Conservation (phyloP, 192 early-diverging fungal genomes). For the Backusella westeae region DNA sequence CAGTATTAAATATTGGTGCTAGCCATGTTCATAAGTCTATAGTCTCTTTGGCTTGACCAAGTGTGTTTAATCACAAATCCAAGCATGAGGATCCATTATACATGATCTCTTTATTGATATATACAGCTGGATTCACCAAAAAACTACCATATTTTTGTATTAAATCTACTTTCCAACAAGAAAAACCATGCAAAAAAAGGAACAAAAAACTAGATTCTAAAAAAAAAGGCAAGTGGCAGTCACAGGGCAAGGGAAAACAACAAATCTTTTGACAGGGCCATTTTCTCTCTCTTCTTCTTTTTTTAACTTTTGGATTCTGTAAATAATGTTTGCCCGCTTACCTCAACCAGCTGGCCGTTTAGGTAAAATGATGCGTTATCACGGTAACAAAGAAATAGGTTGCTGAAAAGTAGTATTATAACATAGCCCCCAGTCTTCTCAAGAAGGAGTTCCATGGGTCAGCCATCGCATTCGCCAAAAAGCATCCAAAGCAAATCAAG, state of each 20-base stretch:
- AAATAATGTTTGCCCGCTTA: constrained; percentile 8
- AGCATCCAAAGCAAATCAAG: constrained; percentile 41
- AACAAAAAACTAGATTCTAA: neutral
- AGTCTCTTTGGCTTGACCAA: too few relatives aligned
- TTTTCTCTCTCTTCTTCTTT: neutral
- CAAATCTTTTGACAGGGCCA: constrained; percentile 10
- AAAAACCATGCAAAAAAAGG: neutral
- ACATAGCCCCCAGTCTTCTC: neutral
- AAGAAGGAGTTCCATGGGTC: constrained; percentile 32
- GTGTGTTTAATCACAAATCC: too few relatives aligned
- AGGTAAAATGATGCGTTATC: neutral
- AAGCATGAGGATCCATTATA: too few relatives aligned
- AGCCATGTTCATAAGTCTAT: too few relatives aligned
- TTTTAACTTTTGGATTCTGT: neutral
- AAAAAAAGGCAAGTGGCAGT: neutral
- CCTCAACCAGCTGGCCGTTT: neutral
- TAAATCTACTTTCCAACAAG: too few relatives aligned
- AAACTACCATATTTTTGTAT: too few relatives aligned
- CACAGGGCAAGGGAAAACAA: neutral
- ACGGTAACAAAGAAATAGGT: too few relatives aligned
- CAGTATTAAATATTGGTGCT: too few relatives aligned
- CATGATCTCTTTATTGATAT: too few relatives aligned
- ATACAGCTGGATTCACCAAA: too few relatives aligned
- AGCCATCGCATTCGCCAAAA: constrained; percentile 23
- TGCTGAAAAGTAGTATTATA: too few relatives aligned